Evolutionary conservation across 2,329 filamentous ascomycete species (phyloP).

Genomic region (Colletotrichum brevisporum): DNA sequence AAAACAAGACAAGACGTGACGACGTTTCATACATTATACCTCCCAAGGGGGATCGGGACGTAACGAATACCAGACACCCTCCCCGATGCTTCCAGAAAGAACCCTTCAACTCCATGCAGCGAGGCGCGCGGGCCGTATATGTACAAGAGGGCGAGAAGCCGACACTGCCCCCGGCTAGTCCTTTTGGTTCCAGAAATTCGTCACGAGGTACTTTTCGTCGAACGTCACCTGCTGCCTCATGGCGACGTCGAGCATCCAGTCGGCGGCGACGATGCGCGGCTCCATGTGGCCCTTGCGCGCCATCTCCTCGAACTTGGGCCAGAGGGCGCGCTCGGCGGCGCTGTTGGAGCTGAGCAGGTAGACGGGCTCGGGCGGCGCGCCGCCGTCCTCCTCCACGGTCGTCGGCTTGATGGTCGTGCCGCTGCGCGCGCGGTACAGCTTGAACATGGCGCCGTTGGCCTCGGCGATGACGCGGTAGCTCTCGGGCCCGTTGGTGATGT

Average conservation of each 20-base stretch:
- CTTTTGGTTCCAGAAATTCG: conserved; percentile 55
- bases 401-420: conserved; percentile 77
- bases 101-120: conserved; percentile 24
- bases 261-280: conserved; percentile 83
- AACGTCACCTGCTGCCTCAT: conserved; percentile 88
- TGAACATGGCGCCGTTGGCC: conserved; percentile 89
- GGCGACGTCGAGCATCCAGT: conserved; percentile 92
- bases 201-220: conserved; percentile 72
- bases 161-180: background rate
- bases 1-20: conserved; percentile 6
- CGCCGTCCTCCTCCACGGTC: conserved; percentile 72
- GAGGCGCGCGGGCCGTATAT: background rate
- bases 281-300: conserved; percentile 83
- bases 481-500: conserved; percentile 84
- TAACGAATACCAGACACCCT: background rate
- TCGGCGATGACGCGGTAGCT: conserved; percentile 89
- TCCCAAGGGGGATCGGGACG: background rate
- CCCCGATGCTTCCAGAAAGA: background rate
- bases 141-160: background rate
- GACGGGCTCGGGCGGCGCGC: conserved; percentile 76
- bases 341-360: conserved; percentile 84
- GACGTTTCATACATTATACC: conserved; percentile 17
- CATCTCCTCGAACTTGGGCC: conserved; percentile 85
- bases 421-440: conserved; percentile 81
- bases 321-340: conserved; percentile 79